Evolutionary conservation across 2,329 filamentous ascomycete species (phyloP).

Genomic region (Sporothrix brunneoviolacea): DNA sequence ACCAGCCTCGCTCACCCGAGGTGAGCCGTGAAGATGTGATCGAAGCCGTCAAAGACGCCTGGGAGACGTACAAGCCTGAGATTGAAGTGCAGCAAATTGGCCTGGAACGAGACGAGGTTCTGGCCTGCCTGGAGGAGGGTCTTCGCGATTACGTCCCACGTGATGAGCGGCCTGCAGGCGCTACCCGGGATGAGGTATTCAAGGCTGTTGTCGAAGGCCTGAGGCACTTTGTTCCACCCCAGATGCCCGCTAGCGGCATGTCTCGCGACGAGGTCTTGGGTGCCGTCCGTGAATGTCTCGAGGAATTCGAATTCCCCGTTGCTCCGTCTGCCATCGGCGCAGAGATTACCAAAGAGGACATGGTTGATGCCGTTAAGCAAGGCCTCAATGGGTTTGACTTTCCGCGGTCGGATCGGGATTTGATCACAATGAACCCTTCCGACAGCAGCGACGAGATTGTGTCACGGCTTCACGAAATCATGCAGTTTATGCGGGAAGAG

Average conservation of each 20-base stretch:
- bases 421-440: slow-evolving; percentile 32
- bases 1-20: slow-evolving; percentile 38
- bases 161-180: slow-evolving; percentile 47
- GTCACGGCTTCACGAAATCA: slow-evolving; percentile 57
- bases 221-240: slow-evolving; percentile 70
- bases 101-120: slow-evolving; percentile 81
- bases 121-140: slow-evolving; percentile 80
- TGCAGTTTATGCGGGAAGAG: slow-evolving; percentile 52
- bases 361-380: slow-evolving; percentile 57
- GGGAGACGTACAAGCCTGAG: slow-evolving; percentile 91
- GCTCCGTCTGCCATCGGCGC: slow-evolving; percentile 47
- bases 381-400: slow-evolving; percentile 48
- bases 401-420: slow-evolving; percentile 22
- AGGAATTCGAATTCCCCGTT: slow-evolving; percentile 72
- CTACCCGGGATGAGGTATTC: slow-evolving; percentile 78
- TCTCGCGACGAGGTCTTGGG: slow-evolving; percentile 78
- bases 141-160: slow-evolving; percentile 64
- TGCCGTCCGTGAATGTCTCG: slow-evolving; percentile 77
- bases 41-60: slow-evolving; percentile 79
- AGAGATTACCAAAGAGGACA: slow-evolving; percentile 54
- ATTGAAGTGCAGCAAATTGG: slow-evolving; percentile 87
- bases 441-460: slow-evolving; percentile 43
- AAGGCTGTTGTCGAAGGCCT: slow-evolving; percentile 79
- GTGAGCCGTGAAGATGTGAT: slow-evolving; percentile 78
- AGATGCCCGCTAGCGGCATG: slow-evolving; percentile 55